phyloP scores from a whole-genome alignment of 176 grass and related monocot species.

The Stipa capillata region DNA sequence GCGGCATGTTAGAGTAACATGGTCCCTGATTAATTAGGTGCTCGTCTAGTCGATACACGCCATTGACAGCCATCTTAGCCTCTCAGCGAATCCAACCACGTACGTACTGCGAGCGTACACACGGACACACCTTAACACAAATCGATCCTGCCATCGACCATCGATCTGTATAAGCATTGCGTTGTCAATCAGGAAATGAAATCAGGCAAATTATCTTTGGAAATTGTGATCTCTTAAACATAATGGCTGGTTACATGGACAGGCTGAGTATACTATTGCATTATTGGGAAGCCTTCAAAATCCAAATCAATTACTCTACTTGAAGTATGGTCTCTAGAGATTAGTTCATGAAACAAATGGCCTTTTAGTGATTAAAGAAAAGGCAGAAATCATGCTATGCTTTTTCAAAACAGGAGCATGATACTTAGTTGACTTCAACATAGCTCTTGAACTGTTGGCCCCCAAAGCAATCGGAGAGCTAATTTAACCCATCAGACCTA shows the following conservation, averaged over 20 bases:
- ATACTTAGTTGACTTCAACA: conserved; percentile 15
- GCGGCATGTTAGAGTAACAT: conserved; percentile 42
- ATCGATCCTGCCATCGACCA: too few species aligned
- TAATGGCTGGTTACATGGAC: neutral
- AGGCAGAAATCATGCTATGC: neutral
- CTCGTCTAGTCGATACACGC: neutral
- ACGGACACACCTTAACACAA: too few species aligned
- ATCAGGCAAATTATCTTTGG: neutral
- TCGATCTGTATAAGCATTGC: too few species aligned
- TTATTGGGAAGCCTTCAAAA: neutral
- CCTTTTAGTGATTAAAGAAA: neutral
- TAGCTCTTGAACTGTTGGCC: neutral
- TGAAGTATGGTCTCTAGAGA: neutral
- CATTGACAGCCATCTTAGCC: neutral
- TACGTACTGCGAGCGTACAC: too few species aligned
- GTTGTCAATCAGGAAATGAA: too few species aligned
- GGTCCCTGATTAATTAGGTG: conserved; percentile 10
- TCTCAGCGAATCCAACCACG: neutral
- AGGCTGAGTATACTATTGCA: neutral
- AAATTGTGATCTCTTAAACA: neutral
- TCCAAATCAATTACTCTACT: neutral
- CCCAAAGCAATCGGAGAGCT: conserved; percentile 21
- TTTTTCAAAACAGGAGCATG: conserved; percentile 7
- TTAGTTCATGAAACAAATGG: neutral
- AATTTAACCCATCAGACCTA: neutral